phyloP scores from a whole-genome alignment of 306 rosid species.

The Prunus davidiana region DNA sequence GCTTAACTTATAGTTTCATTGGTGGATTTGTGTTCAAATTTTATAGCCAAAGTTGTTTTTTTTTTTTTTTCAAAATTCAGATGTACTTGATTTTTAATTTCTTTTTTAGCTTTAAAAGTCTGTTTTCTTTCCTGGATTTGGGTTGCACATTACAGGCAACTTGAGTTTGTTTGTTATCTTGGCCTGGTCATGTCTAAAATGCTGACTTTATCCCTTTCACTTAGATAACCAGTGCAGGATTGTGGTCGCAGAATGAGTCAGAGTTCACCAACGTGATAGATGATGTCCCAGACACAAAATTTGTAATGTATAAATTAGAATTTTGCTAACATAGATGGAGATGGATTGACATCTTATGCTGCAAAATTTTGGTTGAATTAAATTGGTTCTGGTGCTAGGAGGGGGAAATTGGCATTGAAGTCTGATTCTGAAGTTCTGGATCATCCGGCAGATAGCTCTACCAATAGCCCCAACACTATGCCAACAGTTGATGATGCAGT shows the following conservation, averaged over 20 bases:
- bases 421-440: constrained; percentile 60
- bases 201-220: constrained; percentile 4
- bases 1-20: neutral
- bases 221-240: constrained; percentile 79
- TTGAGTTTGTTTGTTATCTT: constrained; percentile 15
- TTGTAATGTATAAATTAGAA: constrained; percentile 41
- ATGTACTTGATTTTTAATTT: neutral
- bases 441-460: constrained; percentile 56
- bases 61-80: neutral
- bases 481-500: constrained; percentile 49
- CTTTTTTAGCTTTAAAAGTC: constrained; percentile 2
- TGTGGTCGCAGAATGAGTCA: constrained; percentile 71
- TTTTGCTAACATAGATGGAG: constrained; percentile 52
- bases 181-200: constrained; percentile 7
- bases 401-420: constrained; percentile 55
- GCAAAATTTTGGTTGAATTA: constrained; percentile 69
- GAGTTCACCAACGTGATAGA: constrained; percentile 40
- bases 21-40: neutral
- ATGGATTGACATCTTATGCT: constrained; percentile 56
- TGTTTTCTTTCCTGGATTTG: constrained; percentile 2
- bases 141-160: constrained; percentile 4
- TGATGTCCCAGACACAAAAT: constrained; percentile 33
- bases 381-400: constrained; percentile 70
- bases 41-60: neutral
- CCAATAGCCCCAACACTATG: constrained; percentile 44